These are phyloP conservation scores for Bipolaris cookei DNA, from an alignment of 2,329 filamentous ascomycete species.

Conservation along the genomic window DNA sequence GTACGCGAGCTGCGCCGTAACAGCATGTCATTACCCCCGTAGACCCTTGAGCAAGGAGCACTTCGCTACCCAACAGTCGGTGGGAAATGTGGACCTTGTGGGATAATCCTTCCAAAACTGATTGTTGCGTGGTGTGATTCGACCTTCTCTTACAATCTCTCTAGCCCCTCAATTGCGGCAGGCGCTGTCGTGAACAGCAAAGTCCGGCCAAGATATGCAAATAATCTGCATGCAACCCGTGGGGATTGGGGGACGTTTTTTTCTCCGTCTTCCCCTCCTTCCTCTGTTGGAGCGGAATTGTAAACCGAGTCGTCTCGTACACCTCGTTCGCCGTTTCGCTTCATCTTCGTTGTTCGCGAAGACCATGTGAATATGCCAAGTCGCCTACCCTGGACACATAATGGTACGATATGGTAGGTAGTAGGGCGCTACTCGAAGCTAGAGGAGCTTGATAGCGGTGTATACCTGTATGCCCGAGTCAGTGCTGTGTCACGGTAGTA, in stretches of 20 bases:
- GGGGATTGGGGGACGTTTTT: not conserved
- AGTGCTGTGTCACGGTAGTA: not conserved
- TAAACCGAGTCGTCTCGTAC: not conserved
- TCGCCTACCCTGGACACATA: not conserved
- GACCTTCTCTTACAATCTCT: not conserved
- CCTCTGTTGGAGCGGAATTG: not conserved
- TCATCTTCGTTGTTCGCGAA: not conserved
- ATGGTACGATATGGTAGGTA: not conserved
- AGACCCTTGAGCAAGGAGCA: constrained; percentile 6
- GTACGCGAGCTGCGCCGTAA: constrained; percentile 5
- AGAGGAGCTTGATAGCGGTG: not conserved
- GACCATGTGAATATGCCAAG: not conserved
- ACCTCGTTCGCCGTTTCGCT: not conserved
- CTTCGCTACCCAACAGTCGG: constrained; percentile 2
- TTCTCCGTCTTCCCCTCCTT: not conserved
- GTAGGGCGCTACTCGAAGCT: not conserved
- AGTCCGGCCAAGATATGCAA: not conserved
- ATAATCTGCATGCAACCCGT: not conserved
- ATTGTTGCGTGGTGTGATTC: not conserved
- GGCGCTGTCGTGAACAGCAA: not conserved
- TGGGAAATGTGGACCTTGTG: not conserved
- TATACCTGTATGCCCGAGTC: not conserved
- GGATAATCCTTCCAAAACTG: not conserved
- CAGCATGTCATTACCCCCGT: not conserved
- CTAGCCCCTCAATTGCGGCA: not conserved